Evolutionary conservation across 257 asterid species (phyloP).

Genomic region (Verbascum thapsus): DNA sequence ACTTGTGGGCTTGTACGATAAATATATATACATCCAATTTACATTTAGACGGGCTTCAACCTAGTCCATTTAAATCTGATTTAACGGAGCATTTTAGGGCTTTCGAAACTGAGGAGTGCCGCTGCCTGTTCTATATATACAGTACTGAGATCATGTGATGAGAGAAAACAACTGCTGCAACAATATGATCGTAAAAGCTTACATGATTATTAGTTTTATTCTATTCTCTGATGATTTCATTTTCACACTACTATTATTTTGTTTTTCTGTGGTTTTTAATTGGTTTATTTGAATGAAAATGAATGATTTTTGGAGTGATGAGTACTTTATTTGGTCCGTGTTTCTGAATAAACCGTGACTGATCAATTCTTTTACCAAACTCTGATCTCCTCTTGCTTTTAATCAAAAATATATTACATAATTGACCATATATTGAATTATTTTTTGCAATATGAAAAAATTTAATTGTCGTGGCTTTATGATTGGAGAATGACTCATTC

Average conservation of each 20-base stretch:
- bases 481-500: slow-evolving; percentile 49
- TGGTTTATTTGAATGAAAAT: not conserved
- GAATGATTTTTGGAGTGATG: slow-evolving; percentile 38
- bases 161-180: slow-evolving; percentile 60
- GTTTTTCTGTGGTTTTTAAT: not conserved
- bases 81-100: no score
- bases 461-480: slow-evolving; percentile 30
- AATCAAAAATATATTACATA: not conserved
- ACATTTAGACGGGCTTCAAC: no score
- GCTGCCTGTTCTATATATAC: no score
- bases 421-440: no score
- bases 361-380: slow-evolving; percentile 50
- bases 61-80: no score
- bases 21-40: no score
- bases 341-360: slow-evolving; percentile 65
- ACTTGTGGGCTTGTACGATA: no score
- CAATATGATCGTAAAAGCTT: slow-evolving; percentile 45
- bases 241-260: no score
- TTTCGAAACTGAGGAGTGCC: no score
- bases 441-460: not conserved
- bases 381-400: slow-evolving; percentile 52
- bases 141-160: slow-evolving; percentile 54
- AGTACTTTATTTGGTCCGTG: slow-evolving; percentile 64
- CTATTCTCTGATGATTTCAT: slow-evolving; percentile 80
- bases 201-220: slow-evolving; percentile 72